These are phyloP conservation scores for Prosopis cineraria DNA, from an alignment of 306 rosid species.

Conservation along the genomic window DNA sequence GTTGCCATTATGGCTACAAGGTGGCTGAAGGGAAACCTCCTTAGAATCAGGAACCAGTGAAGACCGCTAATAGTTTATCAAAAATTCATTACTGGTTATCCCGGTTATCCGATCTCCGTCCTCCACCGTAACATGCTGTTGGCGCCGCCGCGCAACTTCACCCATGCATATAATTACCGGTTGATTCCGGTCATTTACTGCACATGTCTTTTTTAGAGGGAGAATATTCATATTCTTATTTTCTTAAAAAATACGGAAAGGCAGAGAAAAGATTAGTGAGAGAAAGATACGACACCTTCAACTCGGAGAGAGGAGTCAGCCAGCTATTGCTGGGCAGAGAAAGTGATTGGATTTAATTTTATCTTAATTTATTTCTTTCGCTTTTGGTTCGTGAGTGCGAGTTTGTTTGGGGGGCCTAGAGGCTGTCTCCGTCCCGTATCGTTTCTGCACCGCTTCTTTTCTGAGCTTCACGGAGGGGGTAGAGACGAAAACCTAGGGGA, in stretches of 20 bases:
- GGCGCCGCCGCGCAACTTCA: slow-evolving; percentile 31
- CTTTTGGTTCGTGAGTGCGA: slow-evolving; percentile 45
- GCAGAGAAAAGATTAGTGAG: slow-evolving; percentile 29
- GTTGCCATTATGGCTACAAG: no score
- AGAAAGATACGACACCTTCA: slow-evolving; percentile 39
- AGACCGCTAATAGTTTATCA: slow-evolving; percentile 25
- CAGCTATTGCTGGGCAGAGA: slow-evolving; percentile 49
- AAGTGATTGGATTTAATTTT: slow-evolving; percentile 47
- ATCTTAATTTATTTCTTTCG: slow-evolving; percentile 16
- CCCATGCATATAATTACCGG: slow-evolving; percentile 36
- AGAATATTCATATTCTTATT: slow-evolving; percentile 16
- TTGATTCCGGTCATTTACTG: slow-evolving; percentile 26
- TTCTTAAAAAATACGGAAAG: background rate
- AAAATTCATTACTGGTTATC: slow-evolving; percentile 29
- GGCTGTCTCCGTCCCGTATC: slow-evolving; percentile 58
- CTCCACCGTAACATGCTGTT: slow-evolving; percentile 9
- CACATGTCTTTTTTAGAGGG: background rate
- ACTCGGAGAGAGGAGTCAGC: slow-evolving; percentile 40
- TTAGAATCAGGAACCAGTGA: slow-evolving; percentile 35
- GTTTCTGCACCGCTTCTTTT: slow-evolving; percentile 34
- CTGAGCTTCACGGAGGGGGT: slow-evolving; percentile 38
- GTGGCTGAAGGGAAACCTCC: slow-evolving; percentile 14
- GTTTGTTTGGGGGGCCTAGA: slow-evolving; percentile 41
- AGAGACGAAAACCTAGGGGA: slow-evolving; percentile 32
- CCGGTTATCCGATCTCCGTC: slow-evolving; percentile 28